These are phyloP conservation scores for Lanmaoa pseudosensibilis DNA, from an alignment of 768 basidiomycete species.

Conservation along the genomic window DNA sequence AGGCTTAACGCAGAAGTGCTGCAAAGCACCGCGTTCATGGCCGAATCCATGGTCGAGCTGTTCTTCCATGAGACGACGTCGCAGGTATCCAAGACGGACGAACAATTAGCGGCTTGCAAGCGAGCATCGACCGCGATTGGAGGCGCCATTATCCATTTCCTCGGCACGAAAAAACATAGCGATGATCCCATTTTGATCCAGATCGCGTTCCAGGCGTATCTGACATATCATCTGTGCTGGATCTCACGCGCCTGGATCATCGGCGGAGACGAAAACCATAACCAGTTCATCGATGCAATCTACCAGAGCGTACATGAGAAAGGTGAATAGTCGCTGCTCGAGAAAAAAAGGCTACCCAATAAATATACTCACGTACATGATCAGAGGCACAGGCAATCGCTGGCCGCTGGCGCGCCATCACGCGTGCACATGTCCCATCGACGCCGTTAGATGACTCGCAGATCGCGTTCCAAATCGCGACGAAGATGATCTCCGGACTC, in stretches of 20 bases:
- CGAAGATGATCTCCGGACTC: conserved; percentile 27
- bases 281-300: conserved; percentile 27
- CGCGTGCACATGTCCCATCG: conserved; percentile 33
- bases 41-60: conserved; percentile 47
- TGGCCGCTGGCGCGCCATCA: conserved; percentile 46
- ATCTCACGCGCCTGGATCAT: conserved; percentile 31
- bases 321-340: conserved; percentile 28
- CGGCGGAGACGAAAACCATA: conserved; percentile 25
- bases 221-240: conserved; percentile 30
- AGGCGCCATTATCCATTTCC: conserved; percentile 25
- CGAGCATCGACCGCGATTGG: conserved; percentile 24
- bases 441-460: conserved; percentile 23
- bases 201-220: conserved; percentile 36
- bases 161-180: conserved; percentile 28
- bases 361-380: conserved; percentile 1
- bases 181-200: conserved; percentile 39
- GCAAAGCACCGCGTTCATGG: conserved; percentile 48
- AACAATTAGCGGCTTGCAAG: conserved; percentile 26
- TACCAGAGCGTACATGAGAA: conserved; percentile 37
- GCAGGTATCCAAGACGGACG: conserved; percentile 14
- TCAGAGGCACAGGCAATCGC: conserved; percentile 46
- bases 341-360: neutral
- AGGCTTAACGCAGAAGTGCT: conserved; percentile 48
- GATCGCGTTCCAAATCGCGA: conserved; percentile 23
- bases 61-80: conserved; percentile 29